Evolutionary conservation across 1,284 basidiomycete species (phyloP).

Genomic region (Xerocomus amazonicus): DNA sequence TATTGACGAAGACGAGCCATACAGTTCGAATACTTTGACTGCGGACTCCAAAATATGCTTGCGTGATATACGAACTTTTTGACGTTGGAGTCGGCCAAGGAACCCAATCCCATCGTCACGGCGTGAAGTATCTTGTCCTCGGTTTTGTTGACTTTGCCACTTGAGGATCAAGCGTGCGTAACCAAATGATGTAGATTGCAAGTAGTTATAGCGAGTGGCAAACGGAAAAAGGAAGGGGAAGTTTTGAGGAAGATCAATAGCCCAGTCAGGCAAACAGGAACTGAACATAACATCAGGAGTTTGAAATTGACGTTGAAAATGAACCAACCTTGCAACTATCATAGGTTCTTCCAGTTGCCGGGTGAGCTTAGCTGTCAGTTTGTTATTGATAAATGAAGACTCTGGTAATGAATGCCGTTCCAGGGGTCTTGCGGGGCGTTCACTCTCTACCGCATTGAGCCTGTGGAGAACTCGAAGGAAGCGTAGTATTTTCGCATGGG

Average conservation of each 20-base stretch:
- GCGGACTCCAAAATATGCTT: constrained; percentile 96
- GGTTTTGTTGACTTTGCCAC: constrained; percentile 81
- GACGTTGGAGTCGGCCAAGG: constrained; percentile 87
- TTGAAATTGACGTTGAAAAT: neutral
- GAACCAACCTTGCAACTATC: constrained; percentile 86
- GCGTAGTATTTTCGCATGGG: constrained; percentile 88
- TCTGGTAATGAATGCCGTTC: constrained; percentile 63
- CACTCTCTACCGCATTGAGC: constrained; percentile 63
- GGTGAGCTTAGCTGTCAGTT: constrained; percentile 96
- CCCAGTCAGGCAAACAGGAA: constrained; percentile 96
- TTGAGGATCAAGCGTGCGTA: constrained; percentile 91
- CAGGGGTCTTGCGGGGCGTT: constrained; percentile 47
- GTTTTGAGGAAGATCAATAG: constrained; percentile 87
- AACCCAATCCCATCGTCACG: constrained; percentile 90
- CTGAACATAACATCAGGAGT: constrained; percentile 38
- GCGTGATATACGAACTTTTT: constrained; percentile 96
- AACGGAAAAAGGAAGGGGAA: constrained; percentile 99
- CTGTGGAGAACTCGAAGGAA: constrained; percentile 86
- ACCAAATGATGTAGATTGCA: constrained; percentile 96
- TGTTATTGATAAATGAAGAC: constrained; percentile 94
- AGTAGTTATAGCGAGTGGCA: constrained; percentile 92
- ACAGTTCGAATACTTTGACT: constrained; percentile 96
- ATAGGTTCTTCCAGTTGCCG: constrained; percentile 97
- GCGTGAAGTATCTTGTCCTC: constrained; percentile 69
- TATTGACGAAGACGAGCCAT: constrained; percentile 89